Percentiles rank a stretch among this genome's conserved stretches.
These are phyloP conservation scores for Leishmania gerbilli DNA, from an alignment of 208 protist genomes.

Conservation along the genomic window DNA sequence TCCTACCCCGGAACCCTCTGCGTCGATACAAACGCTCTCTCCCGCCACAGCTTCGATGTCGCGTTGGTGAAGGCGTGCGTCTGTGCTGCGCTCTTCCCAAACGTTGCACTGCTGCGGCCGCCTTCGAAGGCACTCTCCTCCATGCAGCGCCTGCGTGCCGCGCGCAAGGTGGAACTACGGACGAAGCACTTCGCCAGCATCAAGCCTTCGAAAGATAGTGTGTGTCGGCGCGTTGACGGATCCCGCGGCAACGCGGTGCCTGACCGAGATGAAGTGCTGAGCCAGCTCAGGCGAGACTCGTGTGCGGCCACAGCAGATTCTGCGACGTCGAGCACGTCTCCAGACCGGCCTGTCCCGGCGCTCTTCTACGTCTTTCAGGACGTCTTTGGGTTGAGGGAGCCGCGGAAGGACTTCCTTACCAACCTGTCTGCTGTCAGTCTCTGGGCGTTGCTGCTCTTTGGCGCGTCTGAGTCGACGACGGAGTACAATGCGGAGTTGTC, in stretches of 20 bases:
- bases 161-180: slow-evolving; percentile 54
- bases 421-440: slow-evolving; percentile 71
- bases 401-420: slow-evolving; percentile 66
- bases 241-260: slow-evolving; percentile 19
- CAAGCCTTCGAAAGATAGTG: slow-evolving; percentile 78
- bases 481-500: slow-evolving; percentile 45
- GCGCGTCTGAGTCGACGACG: slow-evolving; percentile 58
- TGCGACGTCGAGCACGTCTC: not conserved
- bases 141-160: not conserved
- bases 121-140: slow-evolving; percentile 18
- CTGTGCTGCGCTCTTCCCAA: slow-evolving; percentile 75
- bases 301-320: not conserved
- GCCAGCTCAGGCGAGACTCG: slow-evolving; percentile 14
- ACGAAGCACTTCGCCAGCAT: slow-evolving; percentile 55
- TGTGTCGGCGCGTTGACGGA: slow-evolving; percentile 62
- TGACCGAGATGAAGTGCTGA: slow-evolving; percentile 38
- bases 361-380: slow-evolving; percentile 83
- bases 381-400: slow-evolving; percentile 68
- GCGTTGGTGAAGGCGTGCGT: slow-evolving; percentile 88
- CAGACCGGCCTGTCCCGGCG: slow-evolving; percentile 31
- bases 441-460: slow-evolving; percentile 88
- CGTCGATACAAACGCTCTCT: slow-evolving; percentile 71
- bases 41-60: slow-evolving; percentile 58
- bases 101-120: slow-evolving; percentile 82
- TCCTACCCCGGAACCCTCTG: slow-evolving; percentile 35